Percentiles rank a stretch among this genome's conserved stretches.
These are phyloP conservation scores for Pseudohalonectria lignicola DNA, from an alignment of 2,329 filamentous ascomycete genomes.

Conservation along the genomic window DNA sequence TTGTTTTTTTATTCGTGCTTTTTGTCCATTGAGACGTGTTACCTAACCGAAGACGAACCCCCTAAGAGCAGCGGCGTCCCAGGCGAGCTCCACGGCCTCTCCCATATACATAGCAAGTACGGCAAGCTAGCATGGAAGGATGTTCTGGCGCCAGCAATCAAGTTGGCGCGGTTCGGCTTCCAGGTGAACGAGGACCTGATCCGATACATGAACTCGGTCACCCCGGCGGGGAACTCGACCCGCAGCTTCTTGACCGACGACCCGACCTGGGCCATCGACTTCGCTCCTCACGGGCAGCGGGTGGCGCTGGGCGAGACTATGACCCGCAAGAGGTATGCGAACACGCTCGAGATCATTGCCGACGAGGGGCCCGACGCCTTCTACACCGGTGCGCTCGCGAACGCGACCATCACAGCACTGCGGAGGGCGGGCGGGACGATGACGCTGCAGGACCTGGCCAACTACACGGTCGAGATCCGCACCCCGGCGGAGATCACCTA, in stretches of 20 bases:
- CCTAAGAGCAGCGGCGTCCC: conserved; percentile 52
- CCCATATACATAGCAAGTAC: conserved; percentile 61
- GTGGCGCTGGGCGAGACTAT: conserved; percentile 62
- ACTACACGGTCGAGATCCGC: conserved; percentile 59
- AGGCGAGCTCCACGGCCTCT: conserved; percentile 61
- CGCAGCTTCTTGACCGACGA: conserved; percentile 59
- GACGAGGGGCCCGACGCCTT: conserved; percentile 55
- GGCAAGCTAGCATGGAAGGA: conserved; percentile 53
- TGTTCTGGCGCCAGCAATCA: conserved; percentile 60
- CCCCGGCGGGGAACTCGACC: conserved; percentile 25
- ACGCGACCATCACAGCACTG: conserved; percentile 57
- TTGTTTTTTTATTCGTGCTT: no score
- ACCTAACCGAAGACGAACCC: no score
- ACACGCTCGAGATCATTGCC: conserved; percentile 62
- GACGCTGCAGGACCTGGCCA: conserved; percentile 59
- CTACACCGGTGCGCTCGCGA: conserved; percentile 58
- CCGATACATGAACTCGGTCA: conserved; percentile 49
- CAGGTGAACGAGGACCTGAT: conserved; percentile 60
- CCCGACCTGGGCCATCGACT: conserved; percentile 71
- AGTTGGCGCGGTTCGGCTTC: conserved; percentile 63
- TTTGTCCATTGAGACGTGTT: no score
- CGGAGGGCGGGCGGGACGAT: conserved; percentile 60
- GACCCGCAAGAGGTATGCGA: conserved; percentile 61
- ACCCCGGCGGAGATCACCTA: conserved; percentile 52
- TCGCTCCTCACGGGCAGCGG: conserved; percentile 63